These are phyloP conservation scores for Jackrogersella multiformis DNA, from an alignment of 495 filamentous ascomycete species.

Conservation along the genomic window DNA sequence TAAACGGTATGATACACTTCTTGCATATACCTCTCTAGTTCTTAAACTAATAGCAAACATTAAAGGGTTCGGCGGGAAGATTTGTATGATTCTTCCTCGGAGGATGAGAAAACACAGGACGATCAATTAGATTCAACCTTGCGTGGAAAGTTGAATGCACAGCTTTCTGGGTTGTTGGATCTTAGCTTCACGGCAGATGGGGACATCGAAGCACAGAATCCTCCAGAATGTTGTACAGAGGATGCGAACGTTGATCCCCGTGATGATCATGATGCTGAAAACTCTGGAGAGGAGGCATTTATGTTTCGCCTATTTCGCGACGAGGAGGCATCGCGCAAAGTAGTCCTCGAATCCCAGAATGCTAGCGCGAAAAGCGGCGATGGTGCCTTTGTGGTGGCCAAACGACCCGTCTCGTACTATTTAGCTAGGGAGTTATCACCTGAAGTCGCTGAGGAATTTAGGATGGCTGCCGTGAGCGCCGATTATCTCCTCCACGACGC, in stretches of 20 bases:
- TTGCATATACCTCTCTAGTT: background rate
- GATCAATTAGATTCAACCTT: conserved; percentile 43
- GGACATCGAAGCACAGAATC: conserved; percentile 7
- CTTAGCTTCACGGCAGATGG: conserved; percentile 31
- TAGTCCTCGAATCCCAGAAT: conserved; percentile 47
- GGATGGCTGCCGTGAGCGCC: conserved; percentile 54
- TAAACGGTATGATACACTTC: conserved; percentile 56
- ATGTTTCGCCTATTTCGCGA: conserved; percentile 64
- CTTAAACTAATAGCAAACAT: conserved; percentile 26
- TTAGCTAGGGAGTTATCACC: conserved; percentile 50
- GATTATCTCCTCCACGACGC: conserved; percentile 54
- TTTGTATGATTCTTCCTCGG: conserved; percentile 52
- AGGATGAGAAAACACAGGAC: conserved; percentile 36
- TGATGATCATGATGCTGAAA: conserved; percentile 23
- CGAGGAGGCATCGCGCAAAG: conserved; percentile 47
- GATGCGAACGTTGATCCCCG: conserved; percentile 15
- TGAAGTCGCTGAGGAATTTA: conserved; percentile 45
- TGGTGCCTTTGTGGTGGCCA: conserved; percentile 51
- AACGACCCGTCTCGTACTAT: conserved; percentile 57
- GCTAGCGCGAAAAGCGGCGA: conserved; percentile 36
- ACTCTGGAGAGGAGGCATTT: conserved; percentile 51
- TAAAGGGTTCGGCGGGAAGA: conserved; percentile 62
- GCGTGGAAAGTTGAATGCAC: conserved; percentile 52
- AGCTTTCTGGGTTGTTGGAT: conserved; percentile 53
- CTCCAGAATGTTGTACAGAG: background rate